A percentile compares a stretch with the other conserved stretches of the same genome.
Evolutionary conservation across 164 flowering plant genomes (phyloP).

Genomic region (Buxus sempervirens): DNA sequence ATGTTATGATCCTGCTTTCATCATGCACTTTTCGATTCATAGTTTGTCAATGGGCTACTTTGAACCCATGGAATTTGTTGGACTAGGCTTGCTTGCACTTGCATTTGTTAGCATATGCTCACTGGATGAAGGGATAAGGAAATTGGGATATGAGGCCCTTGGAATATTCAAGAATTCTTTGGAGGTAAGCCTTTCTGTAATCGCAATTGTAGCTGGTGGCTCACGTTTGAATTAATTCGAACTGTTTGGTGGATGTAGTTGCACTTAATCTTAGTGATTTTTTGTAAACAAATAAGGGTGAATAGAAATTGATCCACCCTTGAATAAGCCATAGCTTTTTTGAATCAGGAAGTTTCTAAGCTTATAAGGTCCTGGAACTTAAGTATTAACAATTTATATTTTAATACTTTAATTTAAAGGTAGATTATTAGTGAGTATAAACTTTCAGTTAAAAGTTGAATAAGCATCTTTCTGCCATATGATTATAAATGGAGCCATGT

Average conservation of each 20-base stretch:
- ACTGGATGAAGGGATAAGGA: conserved; percentile 64
- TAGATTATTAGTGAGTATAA: too few species aligned
- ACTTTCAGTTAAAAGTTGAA: too few species aligned
- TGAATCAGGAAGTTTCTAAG: too few species aligned
- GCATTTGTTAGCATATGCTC: conserved; percentile 81
- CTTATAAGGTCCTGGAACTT: too few species aligned
- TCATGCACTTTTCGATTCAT: conserved; percentile 72
- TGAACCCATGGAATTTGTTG: conserved; percentile 78
- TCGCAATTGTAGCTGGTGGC: not conserved
- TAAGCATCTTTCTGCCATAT: too few species aligned
- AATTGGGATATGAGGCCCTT: conserved; percentile 71
- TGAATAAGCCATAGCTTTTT: too few species aligned
- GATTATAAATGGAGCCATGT: too few species aligned
- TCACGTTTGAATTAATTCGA: not conserved
- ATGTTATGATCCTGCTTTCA: conserved; percentile 80
- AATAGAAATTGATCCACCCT: too few species aligned
- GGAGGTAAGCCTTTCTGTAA: conserved; percentile 44
- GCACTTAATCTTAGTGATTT: too few species aligned
- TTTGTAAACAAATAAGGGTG: too few species aligned
- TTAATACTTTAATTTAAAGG: too few species aligned
- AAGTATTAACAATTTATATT: too few species aligned
- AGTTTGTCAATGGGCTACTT: conserved; percentile 57
- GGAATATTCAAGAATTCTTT: conserved; percentile 52
- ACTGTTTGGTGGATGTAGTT: not conserved
- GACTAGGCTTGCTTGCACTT: conserved; percentile 81